Percentiles rank a stretch among this genome's conserved stretches.
Conservation (phyloP, 768 basidiomycete genomes). For the Lenzites betulinus region DNA sequence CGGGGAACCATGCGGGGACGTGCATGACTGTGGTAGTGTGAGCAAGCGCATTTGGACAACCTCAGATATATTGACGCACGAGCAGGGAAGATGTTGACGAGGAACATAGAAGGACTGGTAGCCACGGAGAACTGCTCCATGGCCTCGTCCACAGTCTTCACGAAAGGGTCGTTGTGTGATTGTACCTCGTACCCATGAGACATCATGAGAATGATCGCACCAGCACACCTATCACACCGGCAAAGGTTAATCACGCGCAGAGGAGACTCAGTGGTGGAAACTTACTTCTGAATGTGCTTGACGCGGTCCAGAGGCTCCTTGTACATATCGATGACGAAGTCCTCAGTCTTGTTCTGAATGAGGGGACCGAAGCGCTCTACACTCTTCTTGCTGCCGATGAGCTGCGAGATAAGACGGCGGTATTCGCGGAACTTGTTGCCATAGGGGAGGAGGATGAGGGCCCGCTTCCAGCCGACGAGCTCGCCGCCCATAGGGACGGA, state of each 20-base stretch:
- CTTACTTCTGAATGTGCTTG: conserved; percentile 35
- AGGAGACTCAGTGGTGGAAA: background rate
- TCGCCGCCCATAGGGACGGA: conserved; percentile 30
- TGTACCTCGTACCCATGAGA: conserved; percentile 32
- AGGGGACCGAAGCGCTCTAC: conserved; percentile 31
- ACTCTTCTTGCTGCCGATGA: conserved; percentile 28
- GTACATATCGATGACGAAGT: conserved; percentile 35
- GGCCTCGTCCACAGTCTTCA: conserved; percentile 37
- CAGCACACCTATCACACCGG: conserved; percentile 24
- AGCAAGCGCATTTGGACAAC: background rate
- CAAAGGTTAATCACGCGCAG: background rate
- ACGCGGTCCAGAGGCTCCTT: conserved; percentile 27
- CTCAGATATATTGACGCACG: conserved; percentile 17
- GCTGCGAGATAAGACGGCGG: conserved; percentile 26
- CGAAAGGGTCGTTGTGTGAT: conserved; percentile 38
- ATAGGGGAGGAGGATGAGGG: conserved; percentile 26
- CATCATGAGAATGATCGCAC: conserved; percentile 33
- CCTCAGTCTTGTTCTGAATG: conserved; percentile 33
- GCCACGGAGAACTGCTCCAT: conserved; percentile 27
- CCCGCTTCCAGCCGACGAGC: conserved; percentile 30
- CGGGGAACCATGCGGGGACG: conserved; percentile 44
- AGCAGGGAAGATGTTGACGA: conserved; percentile 35
- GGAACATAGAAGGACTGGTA: conserved; percentile 32
- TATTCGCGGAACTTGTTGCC: conserved; percentile 30
- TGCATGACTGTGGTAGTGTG: conserved; percentile 31